Base-by-base conservation (phyloP, 1,284 basidiomycete species). In the Rhodotorula sp. region DNA sequence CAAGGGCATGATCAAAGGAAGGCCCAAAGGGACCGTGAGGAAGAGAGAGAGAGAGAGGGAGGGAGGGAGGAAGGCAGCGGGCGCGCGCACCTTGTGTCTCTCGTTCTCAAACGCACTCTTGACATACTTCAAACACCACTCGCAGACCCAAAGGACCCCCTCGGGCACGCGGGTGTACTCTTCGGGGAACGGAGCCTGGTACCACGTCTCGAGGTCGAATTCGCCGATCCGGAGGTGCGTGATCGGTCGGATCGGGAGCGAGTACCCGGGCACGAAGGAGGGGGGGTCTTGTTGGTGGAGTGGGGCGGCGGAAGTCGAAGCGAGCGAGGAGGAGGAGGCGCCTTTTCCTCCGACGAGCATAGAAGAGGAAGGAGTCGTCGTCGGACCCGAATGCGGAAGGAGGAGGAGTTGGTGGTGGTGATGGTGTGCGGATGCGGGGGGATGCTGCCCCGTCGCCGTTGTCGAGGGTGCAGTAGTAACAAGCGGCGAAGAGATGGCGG, bases 91-190 rank as follows among this genome's bases (percentile, higher is more conserved):
- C 81, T 89, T 85, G 84, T 99, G 97, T 74, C 97, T 84, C 65
- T 86, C 87, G 65, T 91, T 90, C 66, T 91, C 91, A 81, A 97
- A 98, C 31, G 87, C 87, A 79, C 91, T 95, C 85, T 95, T 96
- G 91, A 97, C 97, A 80, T 98, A 99, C 84, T 97, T 99, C 77
- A 99, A 82, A 81, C 97, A 99, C 82, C 92, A 97, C 81, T 98
- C 95, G 83, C 97, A 99, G 80, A 98, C 89, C 93, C 94, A 98
- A 58, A 99, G 83, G 62, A 90, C 85, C 18, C 96, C 96, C 78
- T 97, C 93, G 10, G 94, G 92, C 64, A 97, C 91, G 74, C 89
- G 88, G 46, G 92, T 89, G 82, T 97, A 99, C 81, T 99, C 97
- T 81, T 99, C 96, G 0, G 97, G 97, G 81, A 98, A 99, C 2